phyloP scores from a whole-genome alignment of 225 moss, liverwort and hornwort species.

The Pseudoscleropodium purum region DNA sequence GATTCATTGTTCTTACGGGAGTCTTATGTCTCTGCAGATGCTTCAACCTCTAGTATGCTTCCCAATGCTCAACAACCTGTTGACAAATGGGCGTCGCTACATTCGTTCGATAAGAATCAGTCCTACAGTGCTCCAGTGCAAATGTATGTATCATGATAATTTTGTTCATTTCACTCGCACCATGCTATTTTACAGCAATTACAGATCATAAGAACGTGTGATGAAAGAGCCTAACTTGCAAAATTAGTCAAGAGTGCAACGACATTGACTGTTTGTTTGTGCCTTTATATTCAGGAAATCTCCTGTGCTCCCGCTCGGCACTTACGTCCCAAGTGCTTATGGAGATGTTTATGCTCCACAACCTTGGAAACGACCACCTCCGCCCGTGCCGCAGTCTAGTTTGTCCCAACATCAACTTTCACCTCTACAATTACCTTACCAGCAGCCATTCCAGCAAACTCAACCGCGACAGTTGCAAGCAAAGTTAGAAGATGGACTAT shows the following conservation, averaged over 20 bases:
- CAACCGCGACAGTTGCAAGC: conserved; percentile 9
- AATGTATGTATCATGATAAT: conserved; percentile 20
- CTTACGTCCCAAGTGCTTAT: conserved; percentile 1
- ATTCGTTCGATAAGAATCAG: conserved; percentile 27
- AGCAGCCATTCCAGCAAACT: conserved; percentile 9
- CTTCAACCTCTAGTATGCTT: conserved; percentile 26
- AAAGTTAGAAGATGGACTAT: conserved; percentile 23
- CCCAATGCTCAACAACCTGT: conserved; percentile 19
- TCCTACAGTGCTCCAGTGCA: conserved; percentile 24
- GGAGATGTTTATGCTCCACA: conserved; percentile 25
- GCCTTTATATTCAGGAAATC: conserved; percentile 27
- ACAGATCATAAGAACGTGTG: background rate
- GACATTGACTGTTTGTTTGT: conserved; percentile 1
- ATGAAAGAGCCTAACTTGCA: background rate
- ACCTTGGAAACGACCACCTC: conserved; percentile 35
- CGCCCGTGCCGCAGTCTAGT: conserved; percentile 20
- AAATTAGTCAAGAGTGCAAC: background rate
- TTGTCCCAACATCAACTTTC: conserved; percentile 14
- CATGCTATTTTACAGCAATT: background rate
- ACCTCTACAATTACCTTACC: conserved; percentile 12
- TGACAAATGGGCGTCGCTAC: conserved; percentile 39
- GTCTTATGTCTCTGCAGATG: conserved; percentile 32
- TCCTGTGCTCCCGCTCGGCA: conserved; percentile 11
- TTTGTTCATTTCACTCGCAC: background rate
- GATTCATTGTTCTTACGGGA: conserved; percentile 6